Evolutionary conservation across 2,329 filamentous ascomycete genomes (phyloP).

Genomic region (Akanthomyces uredinophilus): DNA sequence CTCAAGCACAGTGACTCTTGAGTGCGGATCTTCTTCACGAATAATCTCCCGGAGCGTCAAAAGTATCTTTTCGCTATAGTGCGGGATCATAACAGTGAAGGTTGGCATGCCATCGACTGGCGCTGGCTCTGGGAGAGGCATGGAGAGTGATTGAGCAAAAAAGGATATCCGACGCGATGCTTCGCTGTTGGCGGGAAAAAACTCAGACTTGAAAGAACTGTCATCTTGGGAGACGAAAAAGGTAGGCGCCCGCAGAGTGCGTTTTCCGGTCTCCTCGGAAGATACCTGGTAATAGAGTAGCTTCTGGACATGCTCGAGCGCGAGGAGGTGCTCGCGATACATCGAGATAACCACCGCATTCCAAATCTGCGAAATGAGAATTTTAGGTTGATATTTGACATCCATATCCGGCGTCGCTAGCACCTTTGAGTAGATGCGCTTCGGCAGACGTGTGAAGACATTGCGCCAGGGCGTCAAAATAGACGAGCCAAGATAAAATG

Average conservation of each 20-base stretch:
- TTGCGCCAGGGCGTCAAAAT: slow-evolving; percentile 99
- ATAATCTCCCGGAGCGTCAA: slow-evolving; percentile 96
- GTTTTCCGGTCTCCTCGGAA: slow-evolving; percentile 96
- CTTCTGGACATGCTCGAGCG: slow-evolving; percentile 98
- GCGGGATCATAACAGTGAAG: slow-evolving; percentile 95
- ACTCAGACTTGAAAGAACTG: slow-evolving; percentile 99
- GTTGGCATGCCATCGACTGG: slow-evolving; percentile 99
- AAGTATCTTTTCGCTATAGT: slow-evolving; percentile 97
- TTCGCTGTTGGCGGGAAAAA: slow-evolving; percentile 91
- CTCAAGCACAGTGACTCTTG: slow-evolving; percentile 90
- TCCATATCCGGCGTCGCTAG: slow-evolving; percentile 98
- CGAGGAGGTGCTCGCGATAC: slow-evolving; percentile 95
- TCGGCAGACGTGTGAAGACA: slow-evolving; percentile 94
- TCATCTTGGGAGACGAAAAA: slow-evolving; percentile 99
- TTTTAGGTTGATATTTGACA: slow-evolving; percentile 99
- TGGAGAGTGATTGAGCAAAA: slow-evolving; percentile 96
- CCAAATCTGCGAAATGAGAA: slow-evolving; percentile 98
- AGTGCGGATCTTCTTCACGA: slow-evolving; percentile 97
- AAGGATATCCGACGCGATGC: slow-evolving; percentile 97
- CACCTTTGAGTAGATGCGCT: slow-evolving; percentile 98
- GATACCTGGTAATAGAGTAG: slow-evolving; percentile 97
- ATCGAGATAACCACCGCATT: slow-evolving; percentile 99
- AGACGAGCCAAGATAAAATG: slow-evolving; percentile 96
- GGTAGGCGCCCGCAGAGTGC: slow-evolving; percentile 87
- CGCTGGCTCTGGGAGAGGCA: slow-evolving; percentile 91